These are phyloP conservation scores for Orobanche coerulescens DNA, from an alignment of 257 asterid genomes.

Conservation along the genomic window DNA sequence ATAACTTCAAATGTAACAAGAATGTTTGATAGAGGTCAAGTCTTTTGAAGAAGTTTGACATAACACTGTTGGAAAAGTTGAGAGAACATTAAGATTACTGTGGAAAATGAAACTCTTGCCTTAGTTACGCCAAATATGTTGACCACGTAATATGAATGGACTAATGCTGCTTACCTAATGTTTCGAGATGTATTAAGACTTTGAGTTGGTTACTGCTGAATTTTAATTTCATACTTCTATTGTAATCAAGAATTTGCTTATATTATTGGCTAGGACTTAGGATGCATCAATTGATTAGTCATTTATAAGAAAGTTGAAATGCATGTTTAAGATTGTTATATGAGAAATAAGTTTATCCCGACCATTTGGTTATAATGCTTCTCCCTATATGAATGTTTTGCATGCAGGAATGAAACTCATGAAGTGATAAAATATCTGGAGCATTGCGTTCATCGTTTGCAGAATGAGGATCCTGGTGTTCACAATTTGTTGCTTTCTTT, in stretches of 20 bases:
- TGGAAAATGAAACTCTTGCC: neutral
- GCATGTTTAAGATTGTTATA: neutral
- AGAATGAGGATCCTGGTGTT: slow-evolving; percentile 93
- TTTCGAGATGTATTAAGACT: slow-evolving; percentile 1
- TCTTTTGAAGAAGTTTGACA: neutral
- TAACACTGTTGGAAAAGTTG: neutral
- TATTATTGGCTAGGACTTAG: slow-evolving; percentile 3
- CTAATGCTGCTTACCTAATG: slow-evolving; percentile 14
- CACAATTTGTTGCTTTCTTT: slow-evolving; percentile 86
- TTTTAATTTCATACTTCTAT: neutral
- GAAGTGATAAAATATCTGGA: slow-evolving; percentile 95
- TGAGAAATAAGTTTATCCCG: slow-evolving; percentile 6
- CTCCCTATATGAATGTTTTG: slow-evolving; percentile 11
- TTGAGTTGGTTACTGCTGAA: slow-evolving; percentile 15
- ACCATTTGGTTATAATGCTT: slow-evolving; percentile 6
- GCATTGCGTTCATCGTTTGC: slow-evolving; percentile 86
- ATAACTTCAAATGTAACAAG: slow-evolving; percentile 1
- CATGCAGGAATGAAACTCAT: slow-evolving; percentile 92
- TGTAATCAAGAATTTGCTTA: slow-evolving; percentile 4
- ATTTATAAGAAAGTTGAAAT: neutral
- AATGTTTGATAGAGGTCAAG: slow-evolving; percentile 7
- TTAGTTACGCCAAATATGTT: slow-evolving; percentile 8
- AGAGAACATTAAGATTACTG: slow-evolving; percentile 11
- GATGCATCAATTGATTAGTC: slow-evolving; percentile 11
- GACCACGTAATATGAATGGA: slow-evolving; percentile 12